phyloP scores from a whole-genome alignment of 2,329 filamentous ascomycete genomes.

The Exophiala xenobiotica region DNA sequence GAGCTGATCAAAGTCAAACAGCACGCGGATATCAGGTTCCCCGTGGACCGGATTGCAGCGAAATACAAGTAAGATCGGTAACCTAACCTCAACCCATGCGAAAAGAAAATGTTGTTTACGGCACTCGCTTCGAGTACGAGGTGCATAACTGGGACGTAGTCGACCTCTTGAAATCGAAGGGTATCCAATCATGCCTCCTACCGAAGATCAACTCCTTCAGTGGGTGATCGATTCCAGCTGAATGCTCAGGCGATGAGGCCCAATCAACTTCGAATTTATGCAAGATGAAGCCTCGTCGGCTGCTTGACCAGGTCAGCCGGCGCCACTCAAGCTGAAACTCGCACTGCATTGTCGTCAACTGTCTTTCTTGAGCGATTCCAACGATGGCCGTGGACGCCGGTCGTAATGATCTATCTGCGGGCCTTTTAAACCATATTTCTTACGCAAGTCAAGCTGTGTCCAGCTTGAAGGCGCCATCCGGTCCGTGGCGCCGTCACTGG shows the following conservation, averaged over 20 bases:
- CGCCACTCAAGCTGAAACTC: neutral
- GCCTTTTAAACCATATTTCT: neutral
- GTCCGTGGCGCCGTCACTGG: neutral
- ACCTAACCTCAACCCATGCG: neutral
- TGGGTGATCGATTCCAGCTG: slow-evolving; percentile 6
- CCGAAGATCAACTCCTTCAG: neutral
- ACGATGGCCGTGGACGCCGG: neutral
- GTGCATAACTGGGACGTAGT: no score
- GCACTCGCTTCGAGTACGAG: neutral
- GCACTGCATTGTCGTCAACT: no score
- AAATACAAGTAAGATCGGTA: neutral
- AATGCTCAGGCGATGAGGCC: slow-evolving; percentile 10
- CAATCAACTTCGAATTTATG: slow-evolving; percentile 14
- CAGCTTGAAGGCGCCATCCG: neutral
- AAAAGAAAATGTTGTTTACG: neutral
- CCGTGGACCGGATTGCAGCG: neutral
- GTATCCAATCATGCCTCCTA: slow-evolving; percentile 9
- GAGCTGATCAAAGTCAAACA: neutral
- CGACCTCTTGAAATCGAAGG: neutral
- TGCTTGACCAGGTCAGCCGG: neutral
- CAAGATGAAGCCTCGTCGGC: slow-evolving; percentile 21
- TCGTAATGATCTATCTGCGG: neutral
- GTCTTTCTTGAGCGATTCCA: no score
- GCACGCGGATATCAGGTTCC: neutral
- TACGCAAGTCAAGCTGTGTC: neutral